Evolutionary conservation across 257 asterid genomes (phyloP).

Genomic region (Solanum stenotomum): DNA sequence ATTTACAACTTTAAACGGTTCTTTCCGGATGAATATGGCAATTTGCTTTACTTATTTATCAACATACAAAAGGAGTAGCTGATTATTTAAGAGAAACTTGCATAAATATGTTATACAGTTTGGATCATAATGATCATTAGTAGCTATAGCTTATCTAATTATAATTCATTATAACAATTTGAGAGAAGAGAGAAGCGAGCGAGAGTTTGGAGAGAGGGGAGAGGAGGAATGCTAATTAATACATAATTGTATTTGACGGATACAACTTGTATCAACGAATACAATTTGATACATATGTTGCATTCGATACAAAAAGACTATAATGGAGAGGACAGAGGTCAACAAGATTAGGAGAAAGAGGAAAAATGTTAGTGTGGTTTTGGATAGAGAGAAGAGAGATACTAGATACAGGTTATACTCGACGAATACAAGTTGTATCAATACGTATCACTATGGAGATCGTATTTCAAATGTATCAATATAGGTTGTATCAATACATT

Average conservation of each 20-base stretch:
- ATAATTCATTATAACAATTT: too few relatives aligned
- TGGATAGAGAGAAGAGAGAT: background rate
- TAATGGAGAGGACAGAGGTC: background rate
- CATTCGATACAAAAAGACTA: background rate
- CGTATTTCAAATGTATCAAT: too few relatives aligned
- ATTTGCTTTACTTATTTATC: background rate
- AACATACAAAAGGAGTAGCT: background rate
- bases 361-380: background rate
- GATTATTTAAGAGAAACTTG: background rate
- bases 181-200: too few relatives aligned
- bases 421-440: background rate
- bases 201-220: background rate
- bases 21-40: background rate
- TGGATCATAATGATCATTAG: too few relatives aligned
- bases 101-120: background rate
- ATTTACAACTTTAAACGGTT: background rate
- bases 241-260: background rate
- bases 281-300: background rate
- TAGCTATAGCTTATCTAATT: too few relatives aligned
- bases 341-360: background rate
- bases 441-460: background rate
- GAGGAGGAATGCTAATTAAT: background rate
- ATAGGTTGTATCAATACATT: background rate
- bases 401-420: background rate
- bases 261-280: background rate